Evolutionary conservation across 2,329 filamentous ascomycete species (phyloP), one percentile per base, ranked within the genome.

Genomic region (Microcera coccophila): DNA sequence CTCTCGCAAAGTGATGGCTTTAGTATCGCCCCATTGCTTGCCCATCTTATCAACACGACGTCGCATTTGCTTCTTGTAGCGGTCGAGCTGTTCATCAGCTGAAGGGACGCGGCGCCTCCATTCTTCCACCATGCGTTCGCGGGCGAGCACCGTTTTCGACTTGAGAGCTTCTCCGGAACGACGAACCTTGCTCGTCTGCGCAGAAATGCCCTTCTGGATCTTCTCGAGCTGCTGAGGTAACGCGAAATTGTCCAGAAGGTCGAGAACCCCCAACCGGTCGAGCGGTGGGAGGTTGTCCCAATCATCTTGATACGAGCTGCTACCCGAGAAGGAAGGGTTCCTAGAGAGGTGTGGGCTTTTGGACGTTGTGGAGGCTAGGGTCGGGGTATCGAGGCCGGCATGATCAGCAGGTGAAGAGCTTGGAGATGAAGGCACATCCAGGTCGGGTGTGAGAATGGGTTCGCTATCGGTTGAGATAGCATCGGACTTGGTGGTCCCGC

Each of bases 171-270:
- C 85, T 57, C 87, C 81, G 48, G 93, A 91, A 60, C 82, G 82
- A 49, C 84, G 83, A 22, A 97, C 85, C 65, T 87, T 93, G 55
- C 93, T 83, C 3, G 83, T 91, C 67, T 96, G 90, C 4, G 82
- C 79, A 20, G 84, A 84, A 45, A 97, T 75, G 28, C 87, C 85
- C 57, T 80, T 85, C 60, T 96, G 90, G 52, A 96, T 76, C 70
- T 87, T 93, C 67, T 97, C 93, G 16, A 98, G 77, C 56, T 91
- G 87, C 59, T 95, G 87, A 1, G 90, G 85, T 22, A 98, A 74
- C 5, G 90, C 87, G 50, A 98, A 82, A 63, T 96, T 97, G 68
- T 96, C 91, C 53, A 98, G 79, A 37, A 98, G 76, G 62, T 98
- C 93, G 58, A 98, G 89, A 44, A 97, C 81, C 29, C 87, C 90